Evolutionary conservation across 106 monocot genomes (phyloP).

Genomic region (Agapanthus africanus): DNA sequence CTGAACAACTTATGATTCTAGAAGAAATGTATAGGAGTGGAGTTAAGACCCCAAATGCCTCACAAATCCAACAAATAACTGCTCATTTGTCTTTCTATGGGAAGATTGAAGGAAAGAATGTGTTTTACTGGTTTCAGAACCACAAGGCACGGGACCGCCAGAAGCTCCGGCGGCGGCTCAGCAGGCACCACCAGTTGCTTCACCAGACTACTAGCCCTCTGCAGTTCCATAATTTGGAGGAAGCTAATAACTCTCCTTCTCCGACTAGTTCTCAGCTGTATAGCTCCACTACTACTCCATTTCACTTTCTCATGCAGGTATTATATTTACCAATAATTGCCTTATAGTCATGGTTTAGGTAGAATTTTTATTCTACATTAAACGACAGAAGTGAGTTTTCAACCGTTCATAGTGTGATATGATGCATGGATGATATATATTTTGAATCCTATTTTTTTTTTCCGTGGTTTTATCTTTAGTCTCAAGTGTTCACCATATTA

Average conservation of each 20-base stretch:
- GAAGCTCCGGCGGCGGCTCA: slow-evolving; percentile 49
- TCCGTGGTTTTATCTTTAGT: too few relatives aligned
- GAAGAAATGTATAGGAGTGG: slow-evolving; percentile 78
- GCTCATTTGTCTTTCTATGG: slow-evolving; percentile 59
- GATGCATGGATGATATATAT: too few relatives aligned
- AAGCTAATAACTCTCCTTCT: slow-evolving; percentile 4
- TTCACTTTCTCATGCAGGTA: slow-evolving; percentile 12
- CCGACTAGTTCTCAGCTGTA: neutral
- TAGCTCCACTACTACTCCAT: neutral
- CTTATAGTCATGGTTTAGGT: too few relatives aligned
- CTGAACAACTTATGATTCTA: slow-evolving; percentile 75
- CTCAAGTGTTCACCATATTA: too few relatives aligned
- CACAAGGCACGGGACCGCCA: slow-evolving; percentile 79
- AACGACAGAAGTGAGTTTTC: too few relatives aligned
- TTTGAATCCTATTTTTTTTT: too few relatives aligned
- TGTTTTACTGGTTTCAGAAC: slow-evolving; percentile 93
- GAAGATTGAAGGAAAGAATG: slow-evolving; percentile 78
- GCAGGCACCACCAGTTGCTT: slow-evolving; percentile 37
- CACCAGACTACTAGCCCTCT: too few relatives aligned
- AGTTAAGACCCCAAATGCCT: slow-evolving; percentile 59
- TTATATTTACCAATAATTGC: too few relatives aligned
- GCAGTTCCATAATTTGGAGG: slow-evolving; percentile 11
- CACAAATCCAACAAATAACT: slow-evolving; percentile 73
- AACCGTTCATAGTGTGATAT: too few relatives aligned
- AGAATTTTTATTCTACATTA: too few relatives aligned